Base-by-base conservation (phyloP, 148 eudicot species). In the Salicornia ramosissima region DNA sequence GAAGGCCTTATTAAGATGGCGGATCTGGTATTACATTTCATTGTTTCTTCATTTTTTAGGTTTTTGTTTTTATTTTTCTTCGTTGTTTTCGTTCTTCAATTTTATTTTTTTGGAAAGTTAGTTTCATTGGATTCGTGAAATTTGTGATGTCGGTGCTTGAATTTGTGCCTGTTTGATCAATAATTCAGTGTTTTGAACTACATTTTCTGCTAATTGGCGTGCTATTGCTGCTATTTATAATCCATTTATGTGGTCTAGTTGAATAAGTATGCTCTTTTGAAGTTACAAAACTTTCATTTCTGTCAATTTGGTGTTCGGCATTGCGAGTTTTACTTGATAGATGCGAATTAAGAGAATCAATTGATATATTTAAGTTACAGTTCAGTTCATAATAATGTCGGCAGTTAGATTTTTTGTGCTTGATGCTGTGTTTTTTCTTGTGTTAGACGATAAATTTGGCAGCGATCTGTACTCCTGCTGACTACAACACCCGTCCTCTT, bases 391-490 rank as follows among this genome's bases (percentile, higher is more conserved):
- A 34, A 22, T 19, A 43, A 10, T 45, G 36, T 69, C 26, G 28
- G 28, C 5, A n/a, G 30, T 57, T 21, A 19, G 25, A 34, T 71
- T 50, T 42, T 3, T n/a, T n/a, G n/a, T 50, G 72, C 25, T 59
- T n/a, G 25, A 40, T 60, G 29, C 24, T 24, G 49, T 11, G 33
- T 4, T 15, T 59, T 3, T 59, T 50, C 10, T 12, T 71, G 61
- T 50, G 51, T 64, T 58, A 94, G 99, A 94, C 96, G 36, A 83
- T 94, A 33, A 94, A 94, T 83, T 83, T 94, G 68, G 99, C 99
- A 30, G 99, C 99, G 72, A 94, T 94, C 81, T 94, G 99, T 77
- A 94, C 99, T 43, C 99, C 97, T 10, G 98, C 98, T 25, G 97
- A 94, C 78, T 94, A 94, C 83, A 94, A 94, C 71, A 94, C 97